Conservation (phyloP, 2,329 filamentous ascomycete species). For the Colletotrichum lindemuthianum region DNA sequence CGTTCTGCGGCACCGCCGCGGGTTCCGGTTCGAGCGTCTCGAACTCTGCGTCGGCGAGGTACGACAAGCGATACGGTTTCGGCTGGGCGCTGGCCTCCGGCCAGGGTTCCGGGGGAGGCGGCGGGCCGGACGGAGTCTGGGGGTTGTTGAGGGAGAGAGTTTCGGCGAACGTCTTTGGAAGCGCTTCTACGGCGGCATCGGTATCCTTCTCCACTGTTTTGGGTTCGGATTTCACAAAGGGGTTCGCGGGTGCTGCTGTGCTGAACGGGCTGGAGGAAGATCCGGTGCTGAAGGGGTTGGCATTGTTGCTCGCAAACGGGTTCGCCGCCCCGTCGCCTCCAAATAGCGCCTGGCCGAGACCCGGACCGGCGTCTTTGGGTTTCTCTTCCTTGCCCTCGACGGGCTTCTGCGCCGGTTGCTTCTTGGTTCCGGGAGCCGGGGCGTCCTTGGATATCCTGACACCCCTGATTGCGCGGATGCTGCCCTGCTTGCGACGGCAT, state of each 20-base stretch:
- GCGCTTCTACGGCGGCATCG: constrained; percentile 39
- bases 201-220: constrained; percentile 37
- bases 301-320: constrained; percentile 65
- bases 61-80: constrained; percentile 77
- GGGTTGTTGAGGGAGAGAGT: constrained; percentile 78
- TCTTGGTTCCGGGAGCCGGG: constrained; percentile 39
- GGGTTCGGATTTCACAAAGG: constrained; percentile 43
- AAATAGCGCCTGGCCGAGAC: constrained; percentile 75
- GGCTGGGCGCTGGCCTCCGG: constrained; percentile 74
- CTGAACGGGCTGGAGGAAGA: constrained; percentile 56
- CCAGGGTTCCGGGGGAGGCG: constrained; percentile 75
- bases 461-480: constrained; percentile 79
- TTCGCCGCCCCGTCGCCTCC: constrained; percentile 61
- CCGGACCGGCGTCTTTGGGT: constrained; percentile 48
- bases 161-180: constrained; percentile 75
- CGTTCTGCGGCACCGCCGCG: constrained; percentile 60
- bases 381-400: constrained; percentile 47
- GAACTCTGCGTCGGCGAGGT: constrained; percentile 89
- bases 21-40: constrained; percentile 79
- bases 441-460: constrained; percentile 64
- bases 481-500: constrained; percentile 85
- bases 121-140: constrained; percentile 46
- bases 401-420: constrained; percentile 45
- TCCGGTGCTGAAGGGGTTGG: constrained; percentile 38
- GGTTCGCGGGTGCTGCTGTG: constrained; percentile 42